Base-by-base conservation (phyloP, 83 land plant genomes). In the Thuja plicata region DNA sequence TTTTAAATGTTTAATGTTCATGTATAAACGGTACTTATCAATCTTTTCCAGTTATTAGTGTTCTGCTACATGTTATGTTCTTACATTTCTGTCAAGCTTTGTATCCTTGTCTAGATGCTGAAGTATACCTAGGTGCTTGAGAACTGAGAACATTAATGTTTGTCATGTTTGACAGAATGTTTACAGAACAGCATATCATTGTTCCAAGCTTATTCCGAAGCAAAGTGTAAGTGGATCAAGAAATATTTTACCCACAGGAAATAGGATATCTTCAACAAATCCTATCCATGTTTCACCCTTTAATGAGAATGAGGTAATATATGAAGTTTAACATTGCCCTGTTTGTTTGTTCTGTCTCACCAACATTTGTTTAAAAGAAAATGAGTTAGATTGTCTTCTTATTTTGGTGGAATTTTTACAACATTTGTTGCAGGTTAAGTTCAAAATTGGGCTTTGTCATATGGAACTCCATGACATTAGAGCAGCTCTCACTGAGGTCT, bases 221-320 rank as follows among this genome's bases (percentile, higher is more conserved):
- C 99, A 94, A 89, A 89, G 80, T 80, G 88, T 91, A 79, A 78
- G 89, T 66, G 92, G 86, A 79, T 48, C 94, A 81, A 95, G 97
- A 88, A 97, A 91, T 91, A 90, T 97, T 41, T 88, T 96, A 13
- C 91, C 96, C 43, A 77, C 92, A 43, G 92, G 93, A 78, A 96
- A 87, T 77, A 91, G 97, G 88, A 94, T 95, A 66, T 90, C 95
- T 27, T 95, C 97, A 89, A 97, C 96, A 66, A 95, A 88, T 93
- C 90, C 94, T 88, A 50, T 87, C 16, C 94, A 93, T 46, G 35
- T 88, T 32, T 91, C 95, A 41, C 94, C 90, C 48, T 92, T 98
- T 85, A 98, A 97, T 91, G 99, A 98, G 88, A 94, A 96, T 89
- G 99, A 98, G 99, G 99, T 97, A 91, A 83, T 11, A 13, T 89